Evolutionary conservation across 2,329 filamentous ascomycete species (phyloP).

Genomic region (Teratosphaeria viscida): DNA sequence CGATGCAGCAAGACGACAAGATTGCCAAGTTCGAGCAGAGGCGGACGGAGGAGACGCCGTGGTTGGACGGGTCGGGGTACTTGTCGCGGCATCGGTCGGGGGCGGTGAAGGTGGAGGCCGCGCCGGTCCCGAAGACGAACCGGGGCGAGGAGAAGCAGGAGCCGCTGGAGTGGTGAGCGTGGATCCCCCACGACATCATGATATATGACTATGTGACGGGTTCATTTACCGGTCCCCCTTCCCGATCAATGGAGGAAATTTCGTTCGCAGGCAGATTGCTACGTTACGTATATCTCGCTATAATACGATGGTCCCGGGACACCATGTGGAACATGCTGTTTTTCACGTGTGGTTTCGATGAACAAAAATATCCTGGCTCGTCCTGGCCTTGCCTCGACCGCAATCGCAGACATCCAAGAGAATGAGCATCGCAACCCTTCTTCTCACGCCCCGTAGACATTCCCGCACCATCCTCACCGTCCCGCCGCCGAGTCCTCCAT

Average conservation of each 20-base stretch:
- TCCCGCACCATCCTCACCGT: no score
- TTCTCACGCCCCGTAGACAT: no score
- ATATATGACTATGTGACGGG: neutral
- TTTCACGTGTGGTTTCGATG: no score
- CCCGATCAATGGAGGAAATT: neutral
- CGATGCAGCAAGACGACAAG: conserved; percentile 84
- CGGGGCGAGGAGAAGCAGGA: conserved; percentile 72
- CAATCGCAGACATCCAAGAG: no score
- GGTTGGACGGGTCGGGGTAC: conserved; percentile 82
- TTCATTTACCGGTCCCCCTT: neutral
- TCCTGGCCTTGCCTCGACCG: no score
- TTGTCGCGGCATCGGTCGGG: conserved; percentile 48
- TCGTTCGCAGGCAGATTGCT: no score
- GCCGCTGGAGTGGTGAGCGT: conserved; percentile 73
- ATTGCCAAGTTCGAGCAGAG: conserved; percentile 73
- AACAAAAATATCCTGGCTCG: no score
- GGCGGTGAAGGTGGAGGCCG: conserved; percentile 53
- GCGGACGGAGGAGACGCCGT: conserved; percentile 69
- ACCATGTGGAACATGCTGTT: no score
- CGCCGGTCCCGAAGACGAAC: conserved; percentile 77
- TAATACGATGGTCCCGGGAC: no score
- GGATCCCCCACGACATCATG: neutral
- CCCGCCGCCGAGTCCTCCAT: no score
- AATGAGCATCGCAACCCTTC: no score
- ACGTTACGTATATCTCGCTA: no score